phyloP scores from a whole-genome alignment of 2,329 filamentous ascomycete genomes.

The Escovopsis sp. region DNA sequence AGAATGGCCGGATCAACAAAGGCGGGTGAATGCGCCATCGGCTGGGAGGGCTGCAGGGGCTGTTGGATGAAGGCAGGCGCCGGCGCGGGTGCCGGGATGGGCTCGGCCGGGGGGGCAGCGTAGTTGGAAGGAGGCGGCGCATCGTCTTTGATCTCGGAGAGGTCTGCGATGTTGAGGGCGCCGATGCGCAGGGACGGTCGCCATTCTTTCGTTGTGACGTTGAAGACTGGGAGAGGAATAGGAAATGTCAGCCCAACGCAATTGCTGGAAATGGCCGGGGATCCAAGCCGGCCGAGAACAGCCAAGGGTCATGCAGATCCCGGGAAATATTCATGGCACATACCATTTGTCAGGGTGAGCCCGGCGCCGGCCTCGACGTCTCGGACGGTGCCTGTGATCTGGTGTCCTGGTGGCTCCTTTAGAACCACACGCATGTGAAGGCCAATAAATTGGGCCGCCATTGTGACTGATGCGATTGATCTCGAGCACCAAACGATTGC shows the following conservation, averaged over 20 bases:
- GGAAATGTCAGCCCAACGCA: neutral
- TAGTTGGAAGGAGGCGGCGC: slow-evolving; percentile 15
- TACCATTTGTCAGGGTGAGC: slow-evolving; percentile 59
- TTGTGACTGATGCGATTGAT: slow-evolving; percentile 6
- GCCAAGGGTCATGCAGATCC: neutral
- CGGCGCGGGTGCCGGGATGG: neutral
- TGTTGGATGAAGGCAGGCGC: neutral
- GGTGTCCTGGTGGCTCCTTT: slow-evolving; percentile 44
- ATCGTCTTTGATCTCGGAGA: slow-evolving; percentile 23
- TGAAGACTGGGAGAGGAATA: slow-evolving; percentile 21
- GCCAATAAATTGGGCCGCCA: slow-evolving; percentile 55
- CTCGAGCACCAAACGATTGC: neutral
- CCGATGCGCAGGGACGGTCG: slow-evolving; percentile 28
- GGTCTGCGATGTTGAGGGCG: slow-evolving; percentile 28
- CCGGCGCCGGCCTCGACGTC: slow-evolving; percentile 51
- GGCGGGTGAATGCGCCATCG: slow-evolving; percentile 11
- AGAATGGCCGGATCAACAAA: slow-evolving; percentile 78
- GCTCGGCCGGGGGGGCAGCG: slow-evolving; percentile 11
- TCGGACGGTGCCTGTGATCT: slow-evolving; percentile 55
- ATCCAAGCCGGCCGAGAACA: too few species aligned
- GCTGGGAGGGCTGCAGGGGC: slow-evolving; percentile 15
- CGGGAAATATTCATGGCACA: neutral
- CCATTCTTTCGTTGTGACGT: slow-evolving; percentile 27
- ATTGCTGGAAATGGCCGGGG: too few species aligned
- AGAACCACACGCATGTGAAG: slow-evolving; percentile 62